These are phyloP conservation scores for Phaffomyces thermotolerans DNA, from an alignment of 805 yeast genomes.

Conservation along the genomic window DNA sequence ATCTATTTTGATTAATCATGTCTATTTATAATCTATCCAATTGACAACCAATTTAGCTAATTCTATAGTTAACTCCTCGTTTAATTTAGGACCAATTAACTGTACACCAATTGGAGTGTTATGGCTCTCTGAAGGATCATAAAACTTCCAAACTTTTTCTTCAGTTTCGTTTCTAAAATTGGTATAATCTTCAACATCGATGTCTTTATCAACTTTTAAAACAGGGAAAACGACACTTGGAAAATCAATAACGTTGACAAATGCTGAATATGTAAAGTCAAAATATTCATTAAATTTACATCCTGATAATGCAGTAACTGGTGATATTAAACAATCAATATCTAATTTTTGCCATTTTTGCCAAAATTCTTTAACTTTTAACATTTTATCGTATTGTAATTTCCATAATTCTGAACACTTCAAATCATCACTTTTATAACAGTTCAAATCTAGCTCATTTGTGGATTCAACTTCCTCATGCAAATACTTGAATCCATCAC, in stretches of 20 bases:
- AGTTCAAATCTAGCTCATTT: slow-evolving; percentile 30
- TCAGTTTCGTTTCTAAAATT: slow-evolving; percentile 2
- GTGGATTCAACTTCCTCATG: slow-evolving; percentile 13
- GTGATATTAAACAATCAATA: slow-evolving; percentile 45
- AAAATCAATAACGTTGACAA: slow-evolving; percentile 49
- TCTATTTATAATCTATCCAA: background rate
- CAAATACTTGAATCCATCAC: slow-evolving; percentile 5
- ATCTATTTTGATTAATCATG: background rate
- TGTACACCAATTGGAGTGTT: slow-evolving; percentile 18
- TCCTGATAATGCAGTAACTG: slow-evolving; percentile 42
- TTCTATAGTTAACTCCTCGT: slow-evolving; percentile 18
- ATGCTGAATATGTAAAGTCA: slow-evolving; percentile 44
- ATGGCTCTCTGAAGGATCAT: slow-evolving; percentile 5
- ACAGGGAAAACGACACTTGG: slow-evolving; percentile 49
- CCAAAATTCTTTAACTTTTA: slow-evolving; percentile 29
- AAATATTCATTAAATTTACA: slow-evolving; percentile 28
- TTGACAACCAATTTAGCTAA: slow-evolving; percentile 6
- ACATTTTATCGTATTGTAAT: slow-evolving; percentile 31
- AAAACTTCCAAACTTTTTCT: slow-evolving; percentile 4
- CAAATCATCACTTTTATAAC: slow-evolving; percentile 31
- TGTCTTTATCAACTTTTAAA: slow-evolving; percentile 36
- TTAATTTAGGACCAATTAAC: slow-evolving; percentile 16
- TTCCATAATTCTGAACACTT: slow-evolving; percentile 34
- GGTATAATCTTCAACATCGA: slow-evolving; percentile 1
- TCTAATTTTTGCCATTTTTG: slow-evolving; percentile 31